These are phyloP conservation scores for Spathaspora hagerdaliae DNA, from an alignment of 805 yeast species.

Conservation along the genomic window DNA sequence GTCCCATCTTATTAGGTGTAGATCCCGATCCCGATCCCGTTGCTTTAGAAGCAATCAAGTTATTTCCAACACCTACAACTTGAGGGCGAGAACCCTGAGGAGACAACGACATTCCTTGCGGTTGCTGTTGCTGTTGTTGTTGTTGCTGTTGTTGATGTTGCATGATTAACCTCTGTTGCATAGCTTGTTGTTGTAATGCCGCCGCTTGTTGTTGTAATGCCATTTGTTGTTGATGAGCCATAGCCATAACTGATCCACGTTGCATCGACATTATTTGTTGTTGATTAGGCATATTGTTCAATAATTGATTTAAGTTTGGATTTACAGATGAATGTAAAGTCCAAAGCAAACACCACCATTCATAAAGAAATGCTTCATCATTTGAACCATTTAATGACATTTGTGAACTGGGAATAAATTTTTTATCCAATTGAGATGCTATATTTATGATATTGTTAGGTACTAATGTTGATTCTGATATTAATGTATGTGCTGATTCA, in stretches of 20 bases:
- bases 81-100: background rate
- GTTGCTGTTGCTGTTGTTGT: background rate
- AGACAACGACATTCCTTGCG: background rate
- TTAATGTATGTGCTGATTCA: slow-evolving; percentile 47
- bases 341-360: slow-evolving; percentile 57
- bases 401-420: slow-evolving; percentile 18
- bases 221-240: slow-evolving; percentile 1
- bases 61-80: background rate
- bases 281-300: slow-evolving; percentile 1
- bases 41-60: background rate
- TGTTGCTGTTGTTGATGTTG: slow-evolving; percentile 7
- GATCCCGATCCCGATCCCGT: background rate
- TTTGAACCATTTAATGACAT: slow-evolving; percentile 31
- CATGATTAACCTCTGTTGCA: slow-evolving; percentile 2
- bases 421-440: slow-evolving; percentile 12
- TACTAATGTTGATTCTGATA: slow-evolving; percentile 15
- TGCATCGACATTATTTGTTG: background rate
- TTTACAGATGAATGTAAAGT: slow-evolving; percentile 43
- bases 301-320: slow-evolving; percentile 23
- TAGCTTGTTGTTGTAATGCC: slow-evolving; percentile 2
- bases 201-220: slow-evolving; percentile 2
- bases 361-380: slow-evolving; percentile 45
- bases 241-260: background rate
- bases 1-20: slow-evolving; percentile 3
- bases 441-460: slow-evolving; percentile 6